Evolutionary conservation across 192 early-diverging fungal species (phyloP).

Genomic region (Coemansia sp.): DNA sequence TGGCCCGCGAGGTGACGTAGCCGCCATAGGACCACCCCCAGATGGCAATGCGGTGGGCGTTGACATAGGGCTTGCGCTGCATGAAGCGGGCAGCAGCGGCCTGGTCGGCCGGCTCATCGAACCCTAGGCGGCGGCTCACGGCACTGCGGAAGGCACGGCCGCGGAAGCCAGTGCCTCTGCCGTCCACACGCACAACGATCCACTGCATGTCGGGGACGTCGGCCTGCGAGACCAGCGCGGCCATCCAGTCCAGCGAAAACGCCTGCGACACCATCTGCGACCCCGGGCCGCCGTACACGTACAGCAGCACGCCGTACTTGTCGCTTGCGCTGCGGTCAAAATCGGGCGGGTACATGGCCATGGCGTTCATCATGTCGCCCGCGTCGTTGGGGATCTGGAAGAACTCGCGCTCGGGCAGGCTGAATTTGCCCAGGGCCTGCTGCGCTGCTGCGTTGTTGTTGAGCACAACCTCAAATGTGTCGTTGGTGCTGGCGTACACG

Average conservation of each 20-base stretch:
- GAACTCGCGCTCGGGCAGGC: conserved; percentile 54
- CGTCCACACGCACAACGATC: conserved; percentile 75
- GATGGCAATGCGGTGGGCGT: conserved; percentile 72
- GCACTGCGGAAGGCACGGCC: conserved; percentile 74
- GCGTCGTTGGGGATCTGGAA: conserved; percentile 41
- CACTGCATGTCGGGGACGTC: conserved; percentile 55
- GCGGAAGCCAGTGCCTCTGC: conserved; percentile 82
- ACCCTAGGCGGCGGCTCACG: conserved; percentile 74
- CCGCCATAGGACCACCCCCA: conserved; percentile 99
- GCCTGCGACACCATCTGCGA: conserved; percentile 71
- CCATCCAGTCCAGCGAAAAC: conserved; percentile 68
- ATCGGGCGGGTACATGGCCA: conserved; percentile 70
- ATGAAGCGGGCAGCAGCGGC: conserved; percentile 73
- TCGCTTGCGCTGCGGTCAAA: conserved; percentile 60
- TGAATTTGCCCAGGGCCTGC: conserved; percentile 48
- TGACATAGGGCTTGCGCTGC: conserved; percentile 64
- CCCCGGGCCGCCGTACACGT: conserved; percentile 85
- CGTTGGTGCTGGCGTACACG: conserved; percentile 53
- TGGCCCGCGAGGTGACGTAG: conserved; percentile 73
- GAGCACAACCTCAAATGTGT: conserved; percentile 51
- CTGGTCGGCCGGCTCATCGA: conserved; percentile 79
- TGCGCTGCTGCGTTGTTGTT: conserved; percentile 53
- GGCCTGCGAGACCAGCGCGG: conserved; percentile 54
- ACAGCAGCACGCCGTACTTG: conserved; percentile 84
- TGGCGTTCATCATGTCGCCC: conserved; percentile 66